Evolutionary conservation across 805 yeast genomes (phyloP), one percentile per base, ranked within the genome.

Genomic region (Nakazawaea holstii): DNA sequence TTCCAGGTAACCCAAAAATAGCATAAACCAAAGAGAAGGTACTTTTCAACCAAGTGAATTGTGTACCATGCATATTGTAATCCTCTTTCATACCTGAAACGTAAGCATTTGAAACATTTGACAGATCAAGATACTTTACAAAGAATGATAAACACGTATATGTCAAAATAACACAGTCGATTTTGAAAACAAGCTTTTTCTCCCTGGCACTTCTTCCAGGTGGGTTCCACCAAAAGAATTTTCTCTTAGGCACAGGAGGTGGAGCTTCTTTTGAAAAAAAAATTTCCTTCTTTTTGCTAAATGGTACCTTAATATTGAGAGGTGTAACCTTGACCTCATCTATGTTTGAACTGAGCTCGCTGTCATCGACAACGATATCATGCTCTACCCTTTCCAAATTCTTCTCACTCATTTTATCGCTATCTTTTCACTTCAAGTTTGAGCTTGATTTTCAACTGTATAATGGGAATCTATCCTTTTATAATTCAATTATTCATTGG

Each of bases 21-120:
- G 46, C 56, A 47, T 58, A 45, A 10, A 58, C 55, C 40, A 60
- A 58, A 47, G 55, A 49, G 11, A 55, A 27, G 55, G 50, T 40
- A 55, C 57, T 50, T 51, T 52, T 42, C 53, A 54, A 49, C 58
- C 57, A 56, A 26, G 59, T 60, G 49, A 58, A 61, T 36, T 62
- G 51, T 35, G 53, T 41, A 8, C 66, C 67, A 9, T 52, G 46
- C 61, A 66, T 55, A 17, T 51, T 39, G 24, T 33, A 45, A 24
- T 36, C 85, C 48, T 78, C 79, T 53, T 77, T 72, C 85, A 82
- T 77, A 8, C 87, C 87, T 9, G 80, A 71, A n/a, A 80, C 82
- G 57, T 81, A 82, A 2, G 87, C 86, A 55, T 77, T 74, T 30
- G 74, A 64, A 37, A 79, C 61, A 46, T 79, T 80, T 11, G 76